These are phyloP conservation scores for Nicotiana tabacum DNA, from an alignment of 257 asterid species.

Conservation along the genomic window DNA sequence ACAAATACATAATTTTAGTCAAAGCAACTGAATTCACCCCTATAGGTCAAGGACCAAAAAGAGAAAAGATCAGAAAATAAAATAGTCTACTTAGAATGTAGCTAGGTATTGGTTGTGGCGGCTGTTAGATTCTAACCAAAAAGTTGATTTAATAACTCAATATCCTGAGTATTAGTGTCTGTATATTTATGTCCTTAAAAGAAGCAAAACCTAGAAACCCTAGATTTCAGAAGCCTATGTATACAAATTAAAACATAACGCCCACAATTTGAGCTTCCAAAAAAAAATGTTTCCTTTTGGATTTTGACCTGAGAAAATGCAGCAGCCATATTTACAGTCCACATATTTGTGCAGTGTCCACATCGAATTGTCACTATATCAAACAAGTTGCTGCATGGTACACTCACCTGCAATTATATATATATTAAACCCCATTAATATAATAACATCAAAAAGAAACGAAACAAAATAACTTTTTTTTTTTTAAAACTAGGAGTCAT, in stretches of 20 bases:
- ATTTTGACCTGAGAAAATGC: constrained; percentile 31
- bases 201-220: constrained; percentile 48
- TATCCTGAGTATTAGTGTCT: neutral
- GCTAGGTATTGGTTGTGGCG: constrained; percentile 28
- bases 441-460: neutral
- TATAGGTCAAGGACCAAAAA: neutral
- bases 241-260: constrained; percentile 14
- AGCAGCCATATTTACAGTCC: constrained; percentile 90
- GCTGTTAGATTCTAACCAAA: constrained; percentile 31
- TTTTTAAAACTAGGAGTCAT: neutral
- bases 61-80: neutral
- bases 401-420: constrained; percentile 60
- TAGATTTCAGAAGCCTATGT: constrained; percentile 48
- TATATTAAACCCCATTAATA: neutral
- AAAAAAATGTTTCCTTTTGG: neutral
- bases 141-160: constrained; percentile 7
- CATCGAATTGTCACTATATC: constrained; percentile 90
- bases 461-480: neutral
- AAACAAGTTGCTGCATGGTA: constrained; percentile 75
- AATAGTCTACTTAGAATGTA: neutral
- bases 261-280: constrained; percentile 54
- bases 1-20: too few species aligned
- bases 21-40: too few species aligned
- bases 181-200: constrained; percentile 32
- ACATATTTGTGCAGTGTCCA: constrained; percentile 81